These are phyloP conservation scores for Talaromyces sp. DNA, from an alignment of 2,329 filamentous ascomycete genomes.

Conservation along the genomic window DNA sequence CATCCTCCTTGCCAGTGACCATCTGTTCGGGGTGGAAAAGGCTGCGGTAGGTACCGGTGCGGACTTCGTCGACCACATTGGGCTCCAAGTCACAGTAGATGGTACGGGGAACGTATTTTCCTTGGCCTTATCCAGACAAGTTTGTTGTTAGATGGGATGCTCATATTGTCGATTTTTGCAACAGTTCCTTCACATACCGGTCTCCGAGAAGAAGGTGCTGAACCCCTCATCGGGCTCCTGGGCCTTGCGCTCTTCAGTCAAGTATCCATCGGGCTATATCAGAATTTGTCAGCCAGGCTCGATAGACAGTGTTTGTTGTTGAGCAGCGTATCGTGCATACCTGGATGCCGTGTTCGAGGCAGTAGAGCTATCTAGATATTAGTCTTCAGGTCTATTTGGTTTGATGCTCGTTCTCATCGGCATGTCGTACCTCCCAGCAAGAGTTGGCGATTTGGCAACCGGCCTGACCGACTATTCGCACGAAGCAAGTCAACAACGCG, in stretches of 20 bases:
- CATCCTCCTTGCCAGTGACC: slow-evolving; percentile 99
- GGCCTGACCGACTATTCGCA: slow-evolving; percentile 85
- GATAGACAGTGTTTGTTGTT: slow-evolving; percentile 16
- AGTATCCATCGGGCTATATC: slow-evolving; percentile 86
- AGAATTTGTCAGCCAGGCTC: slow-evolving; percentile 20
- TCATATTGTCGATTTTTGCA: slow-evolving; percentile 12
- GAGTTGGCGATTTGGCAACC: slow-evolving; percentile 99
- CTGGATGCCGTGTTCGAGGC: slow-evolving; percentile 99
- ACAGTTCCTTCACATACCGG: slow-evolving; percentile 61
- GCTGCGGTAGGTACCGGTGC: slow-evolving; percentile 90
- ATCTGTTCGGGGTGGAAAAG: slow-evolving; percentile 99
- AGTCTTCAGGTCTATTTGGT: slow-evolving; percentile 20
- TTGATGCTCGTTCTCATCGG: not conserved
- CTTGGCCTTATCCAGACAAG: slow-evolving; percentile 63
- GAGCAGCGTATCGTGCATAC: slow-evolving; percentile 52
- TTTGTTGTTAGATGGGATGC: slow-evolving; percentile 14
- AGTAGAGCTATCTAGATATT: slow-evolving; percentile 72
- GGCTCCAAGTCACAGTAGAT: slow-evolving; percentile 99
- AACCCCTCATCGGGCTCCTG: slow-evolving; percentile 93
- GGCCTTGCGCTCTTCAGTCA: slow-evolving; percentile 96
- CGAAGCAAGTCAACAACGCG: slow-evolving; percentile 36
- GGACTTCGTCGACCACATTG: slow-evolving; percentile 98
- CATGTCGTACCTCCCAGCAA: slow-evolving; percentile 90
- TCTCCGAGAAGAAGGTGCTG: slow-evolving; percentile 99
- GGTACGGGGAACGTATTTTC: slow-evolving; percentile 97